Conservation (phyloP, 176 grass and related monocot genomes). For the Triticum dicoccoides region DNA sequence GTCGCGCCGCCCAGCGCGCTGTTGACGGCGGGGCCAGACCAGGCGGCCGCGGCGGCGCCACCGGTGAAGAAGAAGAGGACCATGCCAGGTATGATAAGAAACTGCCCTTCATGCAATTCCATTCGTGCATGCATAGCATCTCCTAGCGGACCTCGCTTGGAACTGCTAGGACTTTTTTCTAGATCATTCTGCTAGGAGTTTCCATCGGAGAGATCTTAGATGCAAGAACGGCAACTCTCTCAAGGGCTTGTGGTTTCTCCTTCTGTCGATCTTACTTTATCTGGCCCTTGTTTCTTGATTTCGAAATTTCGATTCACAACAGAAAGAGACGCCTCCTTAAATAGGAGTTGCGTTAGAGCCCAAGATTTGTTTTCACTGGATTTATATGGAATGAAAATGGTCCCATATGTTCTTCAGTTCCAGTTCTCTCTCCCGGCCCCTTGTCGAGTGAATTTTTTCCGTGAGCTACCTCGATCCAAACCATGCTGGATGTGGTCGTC, state of each 20-base stretch:
- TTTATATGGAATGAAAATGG: conserved; percentile 35
- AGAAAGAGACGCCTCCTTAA: neutral
- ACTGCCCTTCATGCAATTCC: conserved; percentile 18
- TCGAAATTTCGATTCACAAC: neutral
- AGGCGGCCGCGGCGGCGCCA: conserved; percentile 17
- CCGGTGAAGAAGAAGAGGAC: conserved; percentile 92
- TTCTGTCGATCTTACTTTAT: conserved; percentile 14
- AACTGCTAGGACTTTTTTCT: neutral
- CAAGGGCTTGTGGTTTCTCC: neutral
- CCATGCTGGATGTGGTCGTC: conserved; percentile 10
- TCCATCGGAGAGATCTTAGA: neutral
- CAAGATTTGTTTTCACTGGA: conserved; percentile 16
- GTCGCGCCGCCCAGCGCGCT: neutral
- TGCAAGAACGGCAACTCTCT: neutral
- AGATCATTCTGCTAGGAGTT: neutral
- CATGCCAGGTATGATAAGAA: conserved; percentile 75
- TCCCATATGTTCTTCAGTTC: conserved; percentile 27
- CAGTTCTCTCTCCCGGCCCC: neutral
- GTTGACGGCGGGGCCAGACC: conserved; percentile 8
- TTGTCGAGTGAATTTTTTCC: conserved; percentile 24
- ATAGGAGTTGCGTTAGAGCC: neutral
- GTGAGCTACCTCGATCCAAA: conserved; percentile 21
- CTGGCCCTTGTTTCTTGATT: conserved; percentile 4
- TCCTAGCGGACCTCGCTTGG: neutral
- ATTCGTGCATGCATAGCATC: neutral